phyloP scores from a whole-genome alignment of 495 filamentous ascomycete species.

The Podospora comata region DNA sequence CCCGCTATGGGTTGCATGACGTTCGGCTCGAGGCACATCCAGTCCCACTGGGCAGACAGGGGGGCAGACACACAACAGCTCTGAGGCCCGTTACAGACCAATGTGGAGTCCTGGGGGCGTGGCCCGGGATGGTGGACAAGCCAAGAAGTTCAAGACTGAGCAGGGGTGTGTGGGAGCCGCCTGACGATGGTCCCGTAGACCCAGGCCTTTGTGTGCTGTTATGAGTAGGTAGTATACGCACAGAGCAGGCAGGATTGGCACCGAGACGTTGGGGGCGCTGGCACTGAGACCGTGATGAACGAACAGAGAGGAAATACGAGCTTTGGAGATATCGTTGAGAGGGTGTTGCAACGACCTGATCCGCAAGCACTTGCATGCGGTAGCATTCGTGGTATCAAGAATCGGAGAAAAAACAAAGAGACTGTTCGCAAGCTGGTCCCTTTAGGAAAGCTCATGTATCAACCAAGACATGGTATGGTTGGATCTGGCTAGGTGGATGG shows the following conservation, averaged over 20 bases:
- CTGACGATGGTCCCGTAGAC: background rate
- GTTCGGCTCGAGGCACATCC: conserved; percentile 35
- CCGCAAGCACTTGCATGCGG: conserved; percentile 15
- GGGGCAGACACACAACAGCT: conserved; percentile 31
- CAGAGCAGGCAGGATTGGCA: background rate
- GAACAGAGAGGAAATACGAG: background rate
- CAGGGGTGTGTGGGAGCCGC: conserved; percentile 18
- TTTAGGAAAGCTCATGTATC: conserved; percentile 19
- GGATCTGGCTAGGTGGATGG: conserved; percentile 23
- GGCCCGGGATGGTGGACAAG: conserved; percentile 26
- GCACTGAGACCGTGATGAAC: background rate
- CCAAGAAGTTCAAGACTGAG: conserved; percentile 13
- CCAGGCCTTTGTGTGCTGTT: background rate
- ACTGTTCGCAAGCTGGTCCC: conserved; percentile 18
- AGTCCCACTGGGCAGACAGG: conserved; percentile 31
- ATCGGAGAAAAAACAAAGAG: conserved; percentile 4
- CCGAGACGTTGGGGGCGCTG: background rate
- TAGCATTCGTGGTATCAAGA: conserved; percentile 7
- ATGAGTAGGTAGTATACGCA: no score
- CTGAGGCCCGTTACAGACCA: conserved; percentile 41
- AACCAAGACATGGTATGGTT: conserved; percentile 5
- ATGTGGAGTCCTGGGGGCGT: conserved; percentile 19
- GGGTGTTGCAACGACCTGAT: conserved; percentile 15
- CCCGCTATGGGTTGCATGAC: conserved; percentile 37
- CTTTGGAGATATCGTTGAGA: background rate